Base-by-base conservation (phyloP, 345 rosid species). In the Mercurialis annua region DNA sequence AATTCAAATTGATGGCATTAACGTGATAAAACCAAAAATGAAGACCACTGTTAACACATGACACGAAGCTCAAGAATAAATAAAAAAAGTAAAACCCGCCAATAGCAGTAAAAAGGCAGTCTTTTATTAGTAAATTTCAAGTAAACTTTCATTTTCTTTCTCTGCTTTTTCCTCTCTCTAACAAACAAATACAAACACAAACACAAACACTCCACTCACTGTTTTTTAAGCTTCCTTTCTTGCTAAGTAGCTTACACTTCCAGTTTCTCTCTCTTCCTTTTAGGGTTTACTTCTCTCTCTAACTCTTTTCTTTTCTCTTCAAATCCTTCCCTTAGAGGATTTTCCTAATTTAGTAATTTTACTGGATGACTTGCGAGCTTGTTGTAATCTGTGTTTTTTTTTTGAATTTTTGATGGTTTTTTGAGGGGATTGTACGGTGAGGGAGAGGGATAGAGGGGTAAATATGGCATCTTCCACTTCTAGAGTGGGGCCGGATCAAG, bases 401-500 rank as follows among this genome's bases (percentile, higher is more conserved):
- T 15, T 40, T 15, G 23, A 1, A 6, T 1, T 55, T 29, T 55
- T 11, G n/a, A 10, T 42, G 21, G 51, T 16, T 42, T 6, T 14
- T 42, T 12, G 23, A 48, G 42, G 8, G 51, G 43, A 54, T n/a
- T n/a, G n/a, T n/a, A n/a, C n/a, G n/a, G 56, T 26, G 17, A 30
- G 67, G 4, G 59, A 31, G 49, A 21, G 6, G 14, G 34, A n/a
- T n/a, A 30, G 9, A 55, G 43, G 33, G 33, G 38, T 2, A 60
- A 52, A 20, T 27, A 75, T 64, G 78, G 31, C 73, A 27, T 70
- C 78, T 18, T 59, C 78, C n/a, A n/a, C n/a, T 1, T 76, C 79
- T 3, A 66, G 79, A 61, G 75, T 66, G 17, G 70, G 80, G 24
- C 36, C 40, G 60, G 73, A 75, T 64, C 78, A 49, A 46, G 65